Conservation (phyloP, 2,329 filamentous ascomycete species). For the Fusarium cyanostomum region DNA sequence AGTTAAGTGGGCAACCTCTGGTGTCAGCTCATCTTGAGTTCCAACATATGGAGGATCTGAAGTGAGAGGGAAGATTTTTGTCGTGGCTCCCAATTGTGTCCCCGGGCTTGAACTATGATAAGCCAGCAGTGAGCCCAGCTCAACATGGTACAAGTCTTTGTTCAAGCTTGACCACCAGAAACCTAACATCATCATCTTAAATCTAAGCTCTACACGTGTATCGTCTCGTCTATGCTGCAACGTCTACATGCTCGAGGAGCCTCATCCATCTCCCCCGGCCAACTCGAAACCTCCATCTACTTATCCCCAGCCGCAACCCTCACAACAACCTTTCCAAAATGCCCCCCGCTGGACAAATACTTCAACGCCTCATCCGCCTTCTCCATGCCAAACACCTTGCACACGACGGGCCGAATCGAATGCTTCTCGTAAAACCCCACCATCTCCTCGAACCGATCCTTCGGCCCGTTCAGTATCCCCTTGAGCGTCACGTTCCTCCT, state of each 20-base stretch:
- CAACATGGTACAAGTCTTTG: no score
- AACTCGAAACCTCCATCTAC: background rate
- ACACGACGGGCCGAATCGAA: slow-evolving; percentile 58
- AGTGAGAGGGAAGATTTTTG: no score
- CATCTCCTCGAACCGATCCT: slow-evolving; percentile 64
- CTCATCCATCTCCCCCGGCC: background rate
- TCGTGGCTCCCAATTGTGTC: no score
- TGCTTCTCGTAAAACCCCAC: slow-evolving; percentile 55
- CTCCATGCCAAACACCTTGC: slow-evolving; percentile 57
- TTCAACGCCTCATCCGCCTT: slow-evolving; percentile 60
- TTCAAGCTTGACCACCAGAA: background rate
- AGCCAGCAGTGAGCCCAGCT: no score
- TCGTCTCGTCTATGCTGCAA: background rate
- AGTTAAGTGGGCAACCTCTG: no score
- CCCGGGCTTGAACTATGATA: no score
- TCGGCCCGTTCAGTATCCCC: slow-evolving; percentile 70
- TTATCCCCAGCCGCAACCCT: slow-evolving; percentile 45
- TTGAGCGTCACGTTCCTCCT: slow-evolving; percentile 58
- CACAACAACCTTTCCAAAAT: slow-evolving; percentile 68
- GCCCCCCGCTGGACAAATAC: slow-evolving; percentile 61
- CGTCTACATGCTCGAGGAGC: no score
- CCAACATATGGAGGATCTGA: no score
- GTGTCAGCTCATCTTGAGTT: no score
- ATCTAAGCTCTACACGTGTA: background rate
- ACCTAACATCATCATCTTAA: background rate